Percentiles rank a stretch among this genome's conserved stretches.
These are phyloP conservation scores for Phytopythium oedochilum DNA, from an alignment of 352 stramenopile genomes.

Conservation along the genomic window DNA sequence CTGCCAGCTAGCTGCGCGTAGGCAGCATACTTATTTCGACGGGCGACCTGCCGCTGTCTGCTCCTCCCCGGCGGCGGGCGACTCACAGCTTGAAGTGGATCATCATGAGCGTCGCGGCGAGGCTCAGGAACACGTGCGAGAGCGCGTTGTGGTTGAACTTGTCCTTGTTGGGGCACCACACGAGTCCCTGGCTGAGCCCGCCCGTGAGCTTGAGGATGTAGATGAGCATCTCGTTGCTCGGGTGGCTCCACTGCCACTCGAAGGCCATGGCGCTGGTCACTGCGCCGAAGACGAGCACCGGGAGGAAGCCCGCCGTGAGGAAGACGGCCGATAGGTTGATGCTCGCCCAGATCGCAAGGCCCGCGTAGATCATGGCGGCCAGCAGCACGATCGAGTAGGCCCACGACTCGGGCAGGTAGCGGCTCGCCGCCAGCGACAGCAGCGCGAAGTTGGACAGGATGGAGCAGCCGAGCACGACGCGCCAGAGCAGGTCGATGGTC, in stretches of 20 bases:
- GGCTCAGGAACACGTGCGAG: slow-evolving; percentile 80
- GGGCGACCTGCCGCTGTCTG: not conserved
- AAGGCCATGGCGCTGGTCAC: slow-evolving; percentile 72
- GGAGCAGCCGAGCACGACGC: slow-evolving; percentile 75
- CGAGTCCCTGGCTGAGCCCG: slow-evolving; percentile 75
- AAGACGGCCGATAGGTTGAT: slow-evolving; percentile 83
- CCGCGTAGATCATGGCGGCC: slow-evolving; percentile 60
- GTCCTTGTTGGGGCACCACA: slow-evolving; percentile 75
- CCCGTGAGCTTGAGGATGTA: slow-evolving; percentile 76
- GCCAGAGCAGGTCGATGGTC: slow-evolving; percentile 74
- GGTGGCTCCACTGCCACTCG: slow-evolving; percentile 75
- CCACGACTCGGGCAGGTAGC: slow-evolving; percentile 71
- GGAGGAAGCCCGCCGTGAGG: slow-evolving; percentile 77
- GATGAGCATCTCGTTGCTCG: slow-evolving; percentile 78
- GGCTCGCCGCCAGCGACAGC: slow-evolving; percentile 67
- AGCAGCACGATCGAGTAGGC: slow-evolving; percentile 70
- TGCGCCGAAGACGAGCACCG: slow-evolving; percentile 76
- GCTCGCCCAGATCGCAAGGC: slow-evolving; percentile 70
- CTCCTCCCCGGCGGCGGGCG: not conserved
- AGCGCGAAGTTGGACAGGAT: slow-evolving; percentile 86
- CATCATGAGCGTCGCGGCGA: slow-evolving; percentile 81
- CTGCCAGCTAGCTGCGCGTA: not conserved
- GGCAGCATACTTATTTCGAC: not conserved
- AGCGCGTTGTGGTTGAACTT: slow-evolving; percentile 89
- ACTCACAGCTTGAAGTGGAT: slow-evolving; percentile 72